Evolutionary conservation across 441 rosid genomes (phyloP).

Genomic region (Theobroma grandiflorum): DNA sequence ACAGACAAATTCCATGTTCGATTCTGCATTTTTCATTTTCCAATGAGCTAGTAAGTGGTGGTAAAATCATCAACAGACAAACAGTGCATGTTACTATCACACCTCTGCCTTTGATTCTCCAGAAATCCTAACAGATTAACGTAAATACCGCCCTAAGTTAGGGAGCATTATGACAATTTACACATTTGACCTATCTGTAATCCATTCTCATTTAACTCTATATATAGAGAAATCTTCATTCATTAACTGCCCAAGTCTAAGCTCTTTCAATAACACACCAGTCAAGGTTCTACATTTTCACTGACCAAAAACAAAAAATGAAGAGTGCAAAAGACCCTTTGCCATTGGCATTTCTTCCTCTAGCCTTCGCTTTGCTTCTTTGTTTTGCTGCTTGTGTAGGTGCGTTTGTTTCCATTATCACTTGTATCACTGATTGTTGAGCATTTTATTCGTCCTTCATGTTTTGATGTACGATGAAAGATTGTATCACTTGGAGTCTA

Average conservation of each 20-base stretch:
- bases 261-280: not conserved
- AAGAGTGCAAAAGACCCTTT: not conserved
- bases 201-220: not conserved
- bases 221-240: not conserved
- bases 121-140: no score
- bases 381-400: constrained; percentile 30
- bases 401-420: not conserved
- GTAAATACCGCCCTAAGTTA: no score
- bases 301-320: not conserved
- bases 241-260: not conserved
- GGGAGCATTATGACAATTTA: not conserved
- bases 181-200: not conserved
- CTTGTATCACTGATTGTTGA: not conserved
- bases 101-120: no score
- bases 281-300: not conserved
- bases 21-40: no score
- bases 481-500: no score
- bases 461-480: not conserved
- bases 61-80: no score
- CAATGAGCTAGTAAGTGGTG: no score
- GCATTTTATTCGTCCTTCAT: not conserved
- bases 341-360: constrained; percentile 26
- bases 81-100: no score
- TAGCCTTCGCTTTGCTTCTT: constrained; percentile 31
- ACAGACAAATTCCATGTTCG: no score